Percentiles rank a stretch among this genome's conserved stretches.
Conservation (phyloP, 176 grass and related monocot genomes). For the Musa troglodytarum region DNA sequence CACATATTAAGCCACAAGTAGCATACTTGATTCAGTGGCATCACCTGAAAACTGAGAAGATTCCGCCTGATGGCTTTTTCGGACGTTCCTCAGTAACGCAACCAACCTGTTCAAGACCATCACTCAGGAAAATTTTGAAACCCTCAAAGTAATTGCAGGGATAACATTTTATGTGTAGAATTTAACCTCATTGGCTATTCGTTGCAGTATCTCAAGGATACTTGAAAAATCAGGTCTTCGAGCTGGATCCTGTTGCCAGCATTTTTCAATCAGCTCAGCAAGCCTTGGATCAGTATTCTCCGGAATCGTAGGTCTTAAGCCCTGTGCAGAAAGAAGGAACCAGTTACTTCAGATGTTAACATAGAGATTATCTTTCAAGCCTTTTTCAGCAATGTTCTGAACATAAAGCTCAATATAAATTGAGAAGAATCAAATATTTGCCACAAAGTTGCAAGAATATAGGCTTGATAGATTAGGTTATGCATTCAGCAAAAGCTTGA, state of each 20-base stretch:
- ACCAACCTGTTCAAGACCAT: constrained; percentile 28
- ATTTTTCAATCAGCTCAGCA: constrained; percentile 46
- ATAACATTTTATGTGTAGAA: neutral
- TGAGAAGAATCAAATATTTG: no score
- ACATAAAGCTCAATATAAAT: no score
- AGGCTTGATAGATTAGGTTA: no score
- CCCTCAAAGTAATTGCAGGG: neutral
- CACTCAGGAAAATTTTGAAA: neutral
- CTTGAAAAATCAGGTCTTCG: constrained; percentile 57
- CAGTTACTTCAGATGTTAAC: neutral
- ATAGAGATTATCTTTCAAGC: no score
- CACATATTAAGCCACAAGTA: no score
- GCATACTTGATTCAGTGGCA: constrained; percentile 22
- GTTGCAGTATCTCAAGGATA: constrained; percentile 43
- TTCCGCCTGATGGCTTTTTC: constrained; percentile 18
- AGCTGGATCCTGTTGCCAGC: constrained; percentile 58
- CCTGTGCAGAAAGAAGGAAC: constrained; percentile 27
- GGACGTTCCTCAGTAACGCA: constrained; percentile 6
- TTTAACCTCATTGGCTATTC: constrained; percentile 56
- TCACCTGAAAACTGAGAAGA: constrained; percentile 45
- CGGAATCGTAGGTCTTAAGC: constrained; percentile 55
- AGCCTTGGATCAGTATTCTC: constrained; percentile 53
- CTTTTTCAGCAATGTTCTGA: no score
- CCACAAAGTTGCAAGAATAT: no score
- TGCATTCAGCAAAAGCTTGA: no score